These are phyloP conservation scores for Sapria himalayana DNA, from an alignment of 345 rosid genomes.

Conservation along the genomic window DNA sequence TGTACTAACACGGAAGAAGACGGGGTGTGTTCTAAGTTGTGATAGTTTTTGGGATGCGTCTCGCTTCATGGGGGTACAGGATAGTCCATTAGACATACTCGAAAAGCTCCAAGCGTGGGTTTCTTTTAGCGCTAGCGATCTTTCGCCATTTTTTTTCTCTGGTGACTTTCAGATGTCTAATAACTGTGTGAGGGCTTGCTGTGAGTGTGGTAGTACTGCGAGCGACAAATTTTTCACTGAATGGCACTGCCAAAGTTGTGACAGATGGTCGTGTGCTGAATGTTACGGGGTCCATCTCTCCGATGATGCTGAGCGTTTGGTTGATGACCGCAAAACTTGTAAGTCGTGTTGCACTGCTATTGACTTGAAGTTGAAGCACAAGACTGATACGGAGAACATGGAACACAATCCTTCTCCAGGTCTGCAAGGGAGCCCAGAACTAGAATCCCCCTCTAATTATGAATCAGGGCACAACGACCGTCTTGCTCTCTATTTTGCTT, in stretches of 20 bases:
- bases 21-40: slow-evolving; percentile 1
- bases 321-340: slow-evolving; percentile 22
- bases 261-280: slow-evolving; percentile 31
- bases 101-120: slow-evolving; percentile 59
- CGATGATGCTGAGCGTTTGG: slow-evolving; percentile 5
- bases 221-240: slow-evolving; percentile 13
- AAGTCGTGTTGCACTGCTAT: slow-evolving; percentile 33
- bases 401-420: slow-evolving; percentile 54
- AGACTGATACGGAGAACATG: slow-evolving; percentile 23
- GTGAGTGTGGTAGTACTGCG: slow-evolving; percentile 25
- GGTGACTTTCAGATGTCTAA: slow-evolving; percentile 24
- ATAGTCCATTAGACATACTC: slow-evolving; percentile 52
- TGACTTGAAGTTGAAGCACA: slow-evolving; percentile 14
- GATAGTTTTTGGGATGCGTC: slow-evolving; percentile 15
- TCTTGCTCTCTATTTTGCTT: slow-evolving; percentile 27
- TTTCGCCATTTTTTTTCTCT: slow-evolving; percentile 13
- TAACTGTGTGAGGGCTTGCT: slow-evolving; percentile 22
- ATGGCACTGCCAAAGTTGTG: slow-evolving; percentile 45
- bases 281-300: slow-evolving; percentile 15
- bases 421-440: slow-evolving; percentile 47
- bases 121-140: slow-evolving; percentile 39
- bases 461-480: slow-evolving; percentile 20
- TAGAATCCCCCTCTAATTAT: slow-evolving; percentile 21
- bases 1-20: slow-evolving; percentile 12
- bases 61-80: slow-evolving; percentile 57